These are phyloP conservation scores for Asterochloris erici DNA, from an alignment of 139 green algal species.

Conservation along the genomic window DNA sequence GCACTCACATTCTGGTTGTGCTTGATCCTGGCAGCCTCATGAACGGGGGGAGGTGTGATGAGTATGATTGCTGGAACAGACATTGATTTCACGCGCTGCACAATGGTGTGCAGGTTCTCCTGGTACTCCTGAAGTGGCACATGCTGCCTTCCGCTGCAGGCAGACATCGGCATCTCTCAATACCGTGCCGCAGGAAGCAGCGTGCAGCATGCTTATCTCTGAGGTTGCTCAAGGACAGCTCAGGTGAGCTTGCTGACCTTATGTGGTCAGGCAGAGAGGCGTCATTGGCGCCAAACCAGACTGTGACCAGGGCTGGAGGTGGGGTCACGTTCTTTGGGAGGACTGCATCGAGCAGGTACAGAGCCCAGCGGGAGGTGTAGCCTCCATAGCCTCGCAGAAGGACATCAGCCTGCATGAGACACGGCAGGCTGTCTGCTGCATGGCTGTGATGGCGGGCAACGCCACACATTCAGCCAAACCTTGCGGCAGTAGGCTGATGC, in stretches of 20 bases:
- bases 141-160: constrained; percentile 67
- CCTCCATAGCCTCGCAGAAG: constrained; percentile 80
- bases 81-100: constrained; percentile 28
- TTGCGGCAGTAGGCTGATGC: constrained; percentile 33
- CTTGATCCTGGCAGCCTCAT: constrained; percentile 49
- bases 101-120: constrained; percentile 58
- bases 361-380: constrained; percentile 88
- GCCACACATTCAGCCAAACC: neutral
- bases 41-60: constrained; percentile 73
- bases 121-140: constrained; percentile 77
- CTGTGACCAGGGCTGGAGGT: constrained; percentile 44
- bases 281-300: constrained; percentile 95
- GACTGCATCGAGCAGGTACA: constrained; percentile 47
- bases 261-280: constrained; percentile 52
- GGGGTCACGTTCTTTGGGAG: constrained; percentile 30
- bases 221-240: no score
- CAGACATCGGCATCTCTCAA: neutral
- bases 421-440: neutral
- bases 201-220: no score
- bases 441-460: neutral
- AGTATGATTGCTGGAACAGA: constrained; percentile 53
- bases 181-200: neutral
- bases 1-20: constrained; percentile 23
- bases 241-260: neutral
- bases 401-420: constrained; percentile 52